A percentile compares a stretch with the other conserved stretches of the same genome.
Evolutionary conservation across 2,329 filamentous ascomycete species (phyloP).

Genomic region (Cytospora piceicola): DNA sequence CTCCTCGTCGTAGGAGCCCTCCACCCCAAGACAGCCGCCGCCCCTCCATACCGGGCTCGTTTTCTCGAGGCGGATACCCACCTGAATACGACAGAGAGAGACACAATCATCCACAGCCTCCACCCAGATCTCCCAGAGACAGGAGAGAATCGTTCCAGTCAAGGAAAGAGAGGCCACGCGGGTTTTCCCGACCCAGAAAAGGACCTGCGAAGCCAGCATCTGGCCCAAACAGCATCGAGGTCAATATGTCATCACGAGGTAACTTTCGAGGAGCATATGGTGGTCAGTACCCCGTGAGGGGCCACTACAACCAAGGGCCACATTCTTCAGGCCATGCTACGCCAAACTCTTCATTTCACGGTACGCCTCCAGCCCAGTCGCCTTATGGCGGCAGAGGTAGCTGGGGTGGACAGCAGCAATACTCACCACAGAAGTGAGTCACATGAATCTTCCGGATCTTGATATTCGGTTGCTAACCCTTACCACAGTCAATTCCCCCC

Average conservation of each 20-base stretch:
- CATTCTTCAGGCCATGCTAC: constrained; percentile 48
- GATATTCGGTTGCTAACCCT: constrained; percentile 35
- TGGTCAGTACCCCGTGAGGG: constrained; percentile 43
- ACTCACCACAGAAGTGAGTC: constrained; percentile 48
- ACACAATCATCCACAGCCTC: constrained; percentile 18
- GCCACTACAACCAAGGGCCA: constrained; percentile 39
- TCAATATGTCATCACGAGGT: constrained; percentile 52
- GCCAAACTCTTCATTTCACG: constrained; percentile 48
- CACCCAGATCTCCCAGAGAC: constrained; percentile 23
- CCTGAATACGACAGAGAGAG: constrained; percentile 23
- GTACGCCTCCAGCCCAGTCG: constrained; percentile 49
- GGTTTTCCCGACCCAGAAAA: constrained; percentile 1
- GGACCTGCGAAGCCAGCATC: constrained; percentile 45
- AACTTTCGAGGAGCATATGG: constrained; percentile 49
- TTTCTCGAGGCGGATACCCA: constrained; percentile 32
- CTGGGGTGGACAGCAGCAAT: constrained; percentile 44
- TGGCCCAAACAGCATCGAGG: constrained; percentile 55
- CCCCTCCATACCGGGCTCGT: constrained; percentile 34
- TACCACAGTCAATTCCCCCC: constrained; percentile 63
- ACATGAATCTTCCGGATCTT: not conserved
- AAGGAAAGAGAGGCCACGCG: constrained; percentile 42
- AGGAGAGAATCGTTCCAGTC: constrained; percentile 20
- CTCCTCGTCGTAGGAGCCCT: constrained; percentile 20
- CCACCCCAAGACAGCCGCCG: constrained; percentile 29
- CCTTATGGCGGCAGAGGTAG: constrained; percentile 48